phyloP scores from a whole-genome alignment of 768 basidiomycete genomes.

The Lentinula guzmanii region DNA sequence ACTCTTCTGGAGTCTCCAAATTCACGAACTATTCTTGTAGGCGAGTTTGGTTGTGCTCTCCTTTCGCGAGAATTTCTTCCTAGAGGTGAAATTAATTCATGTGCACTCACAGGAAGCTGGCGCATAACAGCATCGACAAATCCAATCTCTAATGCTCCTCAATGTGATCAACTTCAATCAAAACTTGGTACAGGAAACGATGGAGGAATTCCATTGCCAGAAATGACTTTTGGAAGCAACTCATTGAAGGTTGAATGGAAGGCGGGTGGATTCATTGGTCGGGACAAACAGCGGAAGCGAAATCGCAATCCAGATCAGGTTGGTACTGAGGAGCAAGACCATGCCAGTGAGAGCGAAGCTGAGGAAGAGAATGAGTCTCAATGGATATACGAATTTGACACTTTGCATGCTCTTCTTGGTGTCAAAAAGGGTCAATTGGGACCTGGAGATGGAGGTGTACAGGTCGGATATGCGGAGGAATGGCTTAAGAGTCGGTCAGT shows the following conservation, averaged over 20 bases:
- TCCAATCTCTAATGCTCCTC: constrained; percentile 73
- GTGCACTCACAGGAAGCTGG: constrained; percentile 33
- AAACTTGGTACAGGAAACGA: constrained; percentile 30
- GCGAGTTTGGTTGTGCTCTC: constrained; percentile 19
- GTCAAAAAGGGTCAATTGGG: constrained; percentile 76
- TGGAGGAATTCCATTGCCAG: constrained; percentile 66
- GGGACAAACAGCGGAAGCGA: background rate
- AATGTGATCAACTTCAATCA: constrained; percentile 65
- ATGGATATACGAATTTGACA: constrained; percentile 62
- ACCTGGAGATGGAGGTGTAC: constrained; percentile 85
- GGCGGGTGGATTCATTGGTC: constrained; percentile 35
- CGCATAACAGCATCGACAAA: constrained; percentile 62
- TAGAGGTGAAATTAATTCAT: background rate
- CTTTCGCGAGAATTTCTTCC: too few species aligned
- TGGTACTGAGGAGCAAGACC: background rate
- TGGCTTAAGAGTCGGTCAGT: constrained; percentile 87
- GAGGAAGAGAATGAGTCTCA: too few species aligned
- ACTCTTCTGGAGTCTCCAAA: constrained; percentile 64
- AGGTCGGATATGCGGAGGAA: constrained; percentile 90
- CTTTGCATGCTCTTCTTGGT: constrained; percentile 56
- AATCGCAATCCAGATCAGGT: background rate
- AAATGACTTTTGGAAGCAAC: constrained; percentile 96
- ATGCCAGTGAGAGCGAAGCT: background rate
- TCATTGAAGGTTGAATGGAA: constrained; percentile 59
- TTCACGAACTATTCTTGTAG: constrained; percentile 60